These are phyloP conservation scores for Trichoderma sp. DNA, from an alignment of 2,329 filamentous ascomycete genomes.

Conservation along the genomic window DNA sequence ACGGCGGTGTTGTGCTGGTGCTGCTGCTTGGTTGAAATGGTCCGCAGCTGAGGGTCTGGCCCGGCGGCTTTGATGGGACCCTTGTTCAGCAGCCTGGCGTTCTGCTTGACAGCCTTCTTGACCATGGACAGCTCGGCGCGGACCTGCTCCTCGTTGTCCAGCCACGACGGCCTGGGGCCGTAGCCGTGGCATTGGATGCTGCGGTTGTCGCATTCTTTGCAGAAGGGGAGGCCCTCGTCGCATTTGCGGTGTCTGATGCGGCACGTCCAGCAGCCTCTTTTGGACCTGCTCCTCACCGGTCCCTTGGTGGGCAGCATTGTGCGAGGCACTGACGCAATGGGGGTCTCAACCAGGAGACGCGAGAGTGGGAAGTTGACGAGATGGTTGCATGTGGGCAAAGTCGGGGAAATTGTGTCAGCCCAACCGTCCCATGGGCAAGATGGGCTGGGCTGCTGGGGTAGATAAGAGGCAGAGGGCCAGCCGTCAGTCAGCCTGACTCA, in stretches of 20 bases:
- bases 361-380: constrained; percentile 21
- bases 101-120: constrained; percentile 22
- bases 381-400: constrained; percentile 20
- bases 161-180: constrained; percentile 11
- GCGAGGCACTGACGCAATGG: constrained; percentile 6
- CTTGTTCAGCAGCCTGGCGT: constrained; percentile 17
- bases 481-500: constrained; percentile 25
- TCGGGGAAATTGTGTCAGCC: constrained; percentile 26
- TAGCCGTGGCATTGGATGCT: constrained; percentile 24
- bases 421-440: constrained; percentile 11
- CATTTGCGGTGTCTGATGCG: constrained; percentile 26
- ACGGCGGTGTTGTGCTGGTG: neutral
- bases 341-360: constrained; percentile 13
- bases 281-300: constrained; percentile 21
- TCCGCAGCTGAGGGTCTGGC: constrained; percentile 10
- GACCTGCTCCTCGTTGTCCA: constrained; percentile 19
- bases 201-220: constrained; percentile 24
- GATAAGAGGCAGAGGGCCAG: constrained; percentile 20
- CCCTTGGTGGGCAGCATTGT: constrained; percentile 12
- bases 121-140: constrained; percentile 24
- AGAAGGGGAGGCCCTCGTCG: constrained; percentile 16
- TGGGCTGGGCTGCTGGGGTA: constrained; percentile 9
- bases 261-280: constrained; percentile 25
- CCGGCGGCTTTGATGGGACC: constrained; percentile 7
- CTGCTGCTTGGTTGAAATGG: constrained; percentile 7